phyloP scores from a whole-genome alignment of 495 filamentous ascomycete genomes.

The Xylaria palmicola region DNA sequence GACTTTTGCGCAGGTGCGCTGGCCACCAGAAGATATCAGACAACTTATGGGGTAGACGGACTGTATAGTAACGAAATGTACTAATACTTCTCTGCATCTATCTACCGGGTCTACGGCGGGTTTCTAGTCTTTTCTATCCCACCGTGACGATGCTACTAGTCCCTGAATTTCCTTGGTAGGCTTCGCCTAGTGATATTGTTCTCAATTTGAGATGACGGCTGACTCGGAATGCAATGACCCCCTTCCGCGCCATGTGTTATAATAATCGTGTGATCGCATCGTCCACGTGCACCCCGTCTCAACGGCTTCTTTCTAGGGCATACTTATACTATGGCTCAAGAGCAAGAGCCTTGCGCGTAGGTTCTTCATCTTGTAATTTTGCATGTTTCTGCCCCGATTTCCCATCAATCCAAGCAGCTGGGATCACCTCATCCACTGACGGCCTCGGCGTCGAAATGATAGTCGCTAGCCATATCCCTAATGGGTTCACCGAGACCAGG shows the following conservation, averaged over 20 bases:
- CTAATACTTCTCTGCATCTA: neutral
- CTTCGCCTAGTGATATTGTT: neutral
- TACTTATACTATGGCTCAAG: neutral
- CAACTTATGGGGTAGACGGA: constrained; percentile 87
- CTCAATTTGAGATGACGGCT: neutral
- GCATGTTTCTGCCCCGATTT: neutral
- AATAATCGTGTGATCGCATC: neutral
- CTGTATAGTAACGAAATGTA: neutral
- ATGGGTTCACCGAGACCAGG: constrained; percentile 23
- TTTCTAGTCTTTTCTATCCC: neutral
- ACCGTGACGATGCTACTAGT: neutral
- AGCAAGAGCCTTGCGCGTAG: neutral
- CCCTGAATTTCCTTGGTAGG: neutral
- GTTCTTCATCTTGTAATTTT: neutral
- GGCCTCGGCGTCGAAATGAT: neutral
- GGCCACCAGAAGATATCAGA: constrained; percentile 88
- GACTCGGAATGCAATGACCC: neutral
- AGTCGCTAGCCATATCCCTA: constrained; percentile 13
- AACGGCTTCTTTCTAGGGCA: neutral
- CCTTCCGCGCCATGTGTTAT: neutral
- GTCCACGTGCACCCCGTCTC: neutral
- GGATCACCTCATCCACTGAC: too few species aligned
- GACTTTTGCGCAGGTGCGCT: constrained; percentile 94
- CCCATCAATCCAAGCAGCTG: neutral
- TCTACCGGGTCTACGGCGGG: neutral